phyloP scores from a whole-genome alignment of 306 rosid genomes.

The Betula pendula region DNA sequence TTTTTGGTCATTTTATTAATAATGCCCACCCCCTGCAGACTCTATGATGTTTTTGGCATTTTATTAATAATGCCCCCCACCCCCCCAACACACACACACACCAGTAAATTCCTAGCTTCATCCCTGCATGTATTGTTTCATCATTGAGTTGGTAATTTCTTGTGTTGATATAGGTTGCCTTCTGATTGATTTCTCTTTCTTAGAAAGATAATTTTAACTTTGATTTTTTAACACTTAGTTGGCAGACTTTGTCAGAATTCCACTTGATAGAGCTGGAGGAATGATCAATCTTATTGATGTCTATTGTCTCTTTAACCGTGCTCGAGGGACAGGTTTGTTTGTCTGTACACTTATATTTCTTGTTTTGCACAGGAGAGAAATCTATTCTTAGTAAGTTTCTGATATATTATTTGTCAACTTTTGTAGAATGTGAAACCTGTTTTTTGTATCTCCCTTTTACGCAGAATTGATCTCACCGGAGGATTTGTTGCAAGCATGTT shows the following conservation, averaged over 20 bases:
- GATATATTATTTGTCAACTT: constrained; percentile 1
- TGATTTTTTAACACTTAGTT: constrained; percentile 49
- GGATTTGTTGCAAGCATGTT: constrained; percentile 93
- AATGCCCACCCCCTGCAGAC: no score
- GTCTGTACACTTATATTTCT: constrained; percentile 3
- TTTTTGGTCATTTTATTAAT: no score
- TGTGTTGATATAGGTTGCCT: constrained; percentile 11
- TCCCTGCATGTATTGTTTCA: neutral
- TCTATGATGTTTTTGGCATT: no score
- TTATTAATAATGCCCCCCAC: no score
- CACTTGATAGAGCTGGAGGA: constrained; percentile 91
- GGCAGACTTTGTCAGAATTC: constrained; percentile 91
- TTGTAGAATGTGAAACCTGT: neutral
- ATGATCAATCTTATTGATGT: constrained; percentile 87
- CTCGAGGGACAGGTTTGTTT: constrained; percentile 91
- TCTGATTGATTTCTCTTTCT: constrained; percentile 17
- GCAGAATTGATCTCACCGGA: constrained; percentile 97
- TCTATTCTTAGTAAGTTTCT: constrained; percentile 12
- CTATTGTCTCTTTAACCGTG: constrained; percentile 93
- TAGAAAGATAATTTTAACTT: constrained; percentile 26
- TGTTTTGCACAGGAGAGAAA: constrained; percentile 18
- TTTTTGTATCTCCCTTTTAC: constrained; percentile 21
- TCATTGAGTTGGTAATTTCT: neutral
- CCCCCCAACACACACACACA: no score
- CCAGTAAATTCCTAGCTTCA: no score